Conservation (phyloP, 73 alveolate genomes). For the Paramecium octaurelia region DNA sequence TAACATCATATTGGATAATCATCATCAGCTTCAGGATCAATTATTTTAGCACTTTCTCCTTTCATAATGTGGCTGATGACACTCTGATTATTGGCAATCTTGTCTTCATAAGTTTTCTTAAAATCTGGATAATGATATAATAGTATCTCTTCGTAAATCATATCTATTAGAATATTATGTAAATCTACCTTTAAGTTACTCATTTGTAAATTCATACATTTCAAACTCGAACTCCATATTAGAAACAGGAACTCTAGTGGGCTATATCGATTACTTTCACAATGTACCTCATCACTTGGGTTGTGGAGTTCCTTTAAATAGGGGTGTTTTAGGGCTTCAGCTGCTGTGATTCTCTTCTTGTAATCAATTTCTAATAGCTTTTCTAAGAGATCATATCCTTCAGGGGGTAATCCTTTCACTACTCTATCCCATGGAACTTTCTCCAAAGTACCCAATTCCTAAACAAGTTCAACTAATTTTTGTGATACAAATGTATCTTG, state of each 20-base stretch:
- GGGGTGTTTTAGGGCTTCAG: constrained; percentile 68
- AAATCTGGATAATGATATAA: constrained; percentile 60
- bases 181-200: constrained; percentile 51
- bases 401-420: constrained; percentile 43
- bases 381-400: constrained; percentile 64
- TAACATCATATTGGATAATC: constrained; percentile 44
- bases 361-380: constrained; percentile 60
- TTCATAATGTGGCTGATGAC: constrained; percentile 53
- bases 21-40: constrained; percentile 51
- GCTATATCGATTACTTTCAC: background rate
- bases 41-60: constrained; percentile 48
- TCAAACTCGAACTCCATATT: constrained; percentile 55
- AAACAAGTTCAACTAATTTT: constrained; percentile 1
- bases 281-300: constrained; percentile 52
- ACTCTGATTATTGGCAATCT: constrained; percentile 30
- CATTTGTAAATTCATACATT: constrained; percentile 54
- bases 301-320: constrained; percentile 52
- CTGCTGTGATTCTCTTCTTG: constrained; percentile 66
- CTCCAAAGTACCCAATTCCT: constrained; percentile 3
- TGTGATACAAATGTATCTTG: constrained; percentile 21
- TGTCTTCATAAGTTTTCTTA: constrained; percentile 42
- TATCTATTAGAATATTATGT: background rate
- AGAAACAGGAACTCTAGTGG: constrained; percentile 50
- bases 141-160: constrained; percentile 58
- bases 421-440: constrained; percentile 44